Conservation (phyloP, 352 stramenopile species). For the Phytophthora ohioensis region DNA sequence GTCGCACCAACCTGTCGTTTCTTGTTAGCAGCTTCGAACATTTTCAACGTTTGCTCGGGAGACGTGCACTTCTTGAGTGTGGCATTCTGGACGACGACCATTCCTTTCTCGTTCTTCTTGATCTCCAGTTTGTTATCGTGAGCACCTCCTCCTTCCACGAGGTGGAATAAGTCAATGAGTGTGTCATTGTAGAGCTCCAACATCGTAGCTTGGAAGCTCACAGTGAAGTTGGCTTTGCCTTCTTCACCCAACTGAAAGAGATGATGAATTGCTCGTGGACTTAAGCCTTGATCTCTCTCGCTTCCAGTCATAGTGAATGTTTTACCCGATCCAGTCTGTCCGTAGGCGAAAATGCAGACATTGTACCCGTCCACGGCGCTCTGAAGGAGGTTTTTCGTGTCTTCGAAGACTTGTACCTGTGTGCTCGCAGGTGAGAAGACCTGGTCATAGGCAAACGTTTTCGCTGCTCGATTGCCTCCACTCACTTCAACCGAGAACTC, state of each 20-base stretch:
- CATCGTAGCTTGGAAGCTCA: constrained; percentile 91
- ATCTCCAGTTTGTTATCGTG: constrained; percentile 91
- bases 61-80: constrained; percentile 78
- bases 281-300: constrained; percentile 82
- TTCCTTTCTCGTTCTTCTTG: constrained; percentile 93
- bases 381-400: constrained; percentile 93
- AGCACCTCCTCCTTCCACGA: constrained; percentile 69
- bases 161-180: constrained; percentile 89
- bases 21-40: constrained; percentile 91
- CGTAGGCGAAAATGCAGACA: constrained; percentile 95
- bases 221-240: constrained; percentile 51
- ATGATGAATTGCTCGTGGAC: constrained; percentile 85
- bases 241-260: constrained; percentile 82
- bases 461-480: constrained; percentile 72
- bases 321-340: constrained; percentile 94
- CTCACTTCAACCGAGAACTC: constrained; percentile 90
- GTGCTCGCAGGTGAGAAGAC: constrained; percentile 85
- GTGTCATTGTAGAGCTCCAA: constrained; percentile 94
- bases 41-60: constrained; percentile 77
- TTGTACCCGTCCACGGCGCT: constrained; percentile 93
- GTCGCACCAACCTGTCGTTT: constrained; percentile 91
- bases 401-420: constrained; percentile 92
- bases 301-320: constrained; percentile 94
- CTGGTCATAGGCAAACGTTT: constrained; percentile 92
- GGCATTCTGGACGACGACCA: constrained; percentile 92